Conservation (phyloP, 1,139 yeast genomes). For the Pichia sp. region DNA sequence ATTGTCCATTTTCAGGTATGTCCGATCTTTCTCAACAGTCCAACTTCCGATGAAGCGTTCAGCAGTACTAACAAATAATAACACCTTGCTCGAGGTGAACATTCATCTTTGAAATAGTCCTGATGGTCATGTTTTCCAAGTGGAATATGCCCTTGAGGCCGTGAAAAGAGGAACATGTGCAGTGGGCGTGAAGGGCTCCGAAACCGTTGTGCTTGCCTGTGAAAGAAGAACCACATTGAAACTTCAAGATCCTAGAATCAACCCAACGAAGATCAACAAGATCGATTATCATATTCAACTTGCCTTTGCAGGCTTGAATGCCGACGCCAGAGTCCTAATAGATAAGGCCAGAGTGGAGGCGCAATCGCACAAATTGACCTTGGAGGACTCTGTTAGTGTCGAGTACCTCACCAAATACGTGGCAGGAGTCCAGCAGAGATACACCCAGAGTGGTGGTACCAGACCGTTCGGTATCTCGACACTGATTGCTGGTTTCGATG, state of each 20-base stretch:
- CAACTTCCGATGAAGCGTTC: neutral
- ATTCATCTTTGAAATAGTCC: conserved; percentile 51
- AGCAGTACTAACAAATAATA: conserved; percentile 8
- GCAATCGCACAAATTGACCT: conserved; percentile 87
- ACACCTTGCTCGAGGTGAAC: neutral
- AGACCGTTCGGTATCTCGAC: conserved; percentile 95
- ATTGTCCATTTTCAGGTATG: conserved; percentile 91
- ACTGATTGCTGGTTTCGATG: conserved; percentile 91
- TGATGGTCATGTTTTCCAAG: conserved; percentile 98
- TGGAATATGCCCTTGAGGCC: conserved; percentile 96
- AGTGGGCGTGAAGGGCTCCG: conserved; percentile 90
- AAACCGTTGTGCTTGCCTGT: conserved; percentile 89
- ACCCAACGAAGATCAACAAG: conserved; percentile 90
- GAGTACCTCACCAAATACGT: conserved; percentile 91
- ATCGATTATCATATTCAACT: conserved; percentile 86
- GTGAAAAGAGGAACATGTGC: conserved; percentile 98
- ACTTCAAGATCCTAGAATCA: conserved; percentile 92
- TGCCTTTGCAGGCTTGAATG: conserved; percentile 96
- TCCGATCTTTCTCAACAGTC: conserved; percentile 20
- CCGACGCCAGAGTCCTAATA: conserved; percentile 91
- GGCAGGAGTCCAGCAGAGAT: conserved; percentile 95
- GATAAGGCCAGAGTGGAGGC: conserved; percentile 97
- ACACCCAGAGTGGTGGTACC: conserved; percentile 98
- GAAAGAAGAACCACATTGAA: conserved; percentile 94
- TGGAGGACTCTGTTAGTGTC: conserved; percentile 89